These are phyloP conservation scores for Hypoxylon lienhwacheense DNA, from an alignment of 495 filamentous ascomycete genomes.

Conservation along the genomic window DNA sequence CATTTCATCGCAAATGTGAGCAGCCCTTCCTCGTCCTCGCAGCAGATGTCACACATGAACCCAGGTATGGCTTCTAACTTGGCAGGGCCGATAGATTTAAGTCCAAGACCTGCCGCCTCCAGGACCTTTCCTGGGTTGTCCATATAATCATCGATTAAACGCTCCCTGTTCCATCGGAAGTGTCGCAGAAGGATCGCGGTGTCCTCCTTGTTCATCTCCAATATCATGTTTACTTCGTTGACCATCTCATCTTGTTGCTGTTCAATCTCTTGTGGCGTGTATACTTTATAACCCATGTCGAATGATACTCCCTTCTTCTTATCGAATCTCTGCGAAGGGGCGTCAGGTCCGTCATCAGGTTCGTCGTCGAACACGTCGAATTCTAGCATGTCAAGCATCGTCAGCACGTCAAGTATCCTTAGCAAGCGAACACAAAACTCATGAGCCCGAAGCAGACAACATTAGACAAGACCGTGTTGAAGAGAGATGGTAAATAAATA, in stretches of 20 bases:
- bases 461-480: neutral
- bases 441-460: neutral
- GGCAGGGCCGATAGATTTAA: constrained; percentile 61
- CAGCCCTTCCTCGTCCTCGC: constrained; percentile 79
- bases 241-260: constrained; percentile 80
- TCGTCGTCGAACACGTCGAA: constrained; percentile 70
- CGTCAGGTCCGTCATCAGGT: constrained; percentile 71
- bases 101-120: constrained; percentile 82
- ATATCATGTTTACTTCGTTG: constrained; percentile 82
- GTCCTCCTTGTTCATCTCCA: constrained; percentile 83
- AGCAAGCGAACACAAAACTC: neutral
- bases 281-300: constrained; percentile 83
- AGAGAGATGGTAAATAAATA: neutral
- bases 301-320: constrained; percentile 72
- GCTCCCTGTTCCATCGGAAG: constrained; percentile 93
- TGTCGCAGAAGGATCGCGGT: constrained; percentile 85
- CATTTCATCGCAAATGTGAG: constrained; percentile 94
- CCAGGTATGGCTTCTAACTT: constrained; percentile 68
- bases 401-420: too few species aligned
- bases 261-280: constrained; percentile 76
- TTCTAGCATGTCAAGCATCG: constrained; percentile 48
- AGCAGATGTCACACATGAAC: constrained; percentile 95
- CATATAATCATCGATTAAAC: constrained; percentile 93
- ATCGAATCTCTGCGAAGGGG: constrained; percentile 73
- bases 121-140: constrained; percentile 73